Evolutionary conservation across 805 yeast species (phyloP), one percentile per base, ranked within the genome.

Genomic region (Tetrapisispora fleetii): DNA sequence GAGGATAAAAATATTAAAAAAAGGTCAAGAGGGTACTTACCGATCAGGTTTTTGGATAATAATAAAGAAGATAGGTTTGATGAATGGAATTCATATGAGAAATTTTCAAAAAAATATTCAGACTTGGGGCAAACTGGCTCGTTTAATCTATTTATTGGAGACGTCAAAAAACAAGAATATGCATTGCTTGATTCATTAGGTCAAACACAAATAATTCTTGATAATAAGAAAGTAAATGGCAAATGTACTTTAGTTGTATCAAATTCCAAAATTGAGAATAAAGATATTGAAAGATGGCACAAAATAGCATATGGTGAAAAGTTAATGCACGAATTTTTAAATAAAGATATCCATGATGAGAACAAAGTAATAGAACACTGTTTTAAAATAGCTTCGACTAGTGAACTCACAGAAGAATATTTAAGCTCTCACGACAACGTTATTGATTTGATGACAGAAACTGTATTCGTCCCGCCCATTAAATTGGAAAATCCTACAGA

Each of bases 391-490:
- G 68, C 88, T 14, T 74, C 82, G 6, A 70, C 73, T 1, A 73
- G 71, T 57, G 69, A 64, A 49, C 62, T 60, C 39, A 70, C 53
- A 7, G 53, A 53, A 19, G 70, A 71, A 43, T 55, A 64, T 38
- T 60, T 56, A 9, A 60, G 58, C 1, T 63, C 68, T 6, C 65
- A 47, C 44, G 18, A 40, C 18, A 46, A 44, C n/a, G 45, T 53
- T 28, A 52, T 53, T 42, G 76, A 73, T 28, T 62, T 71, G 37
- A 70, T 87, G 47, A 72, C 73, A 40, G 67, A 75, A 30, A 77
- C 85, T 3, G 79, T 89, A 5, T 87, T 80, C 58, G 76, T 89
- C 10, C 95, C 95, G 2, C 87, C 88, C 0, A 58, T 85, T 38
- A 61, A 61, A 43, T 61, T 67, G 5, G 58, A 54, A n/a, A 56